Conservation (phyloP, 192 early-diverging fungal species). For the Coemansia brasiliensis region DNA sequence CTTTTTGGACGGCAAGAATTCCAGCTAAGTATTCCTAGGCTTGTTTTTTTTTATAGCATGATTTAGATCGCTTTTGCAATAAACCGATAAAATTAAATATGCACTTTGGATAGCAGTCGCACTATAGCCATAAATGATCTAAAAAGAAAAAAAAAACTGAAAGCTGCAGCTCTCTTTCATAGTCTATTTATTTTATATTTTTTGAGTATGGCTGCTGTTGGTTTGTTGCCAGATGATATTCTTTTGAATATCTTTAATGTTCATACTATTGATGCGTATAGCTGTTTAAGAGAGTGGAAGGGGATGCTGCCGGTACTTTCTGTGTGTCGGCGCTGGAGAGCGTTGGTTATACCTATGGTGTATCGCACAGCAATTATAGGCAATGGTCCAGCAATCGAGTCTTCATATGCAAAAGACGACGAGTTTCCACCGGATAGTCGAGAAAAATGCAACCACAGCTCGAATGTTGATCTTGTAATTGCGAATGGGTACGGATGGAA, state of each 20-base stretch:
- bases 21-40: neutral
- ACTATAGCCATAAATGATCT: neutral
- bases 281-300: neutral
- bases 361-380: neutral
- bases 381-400: constrained; percentile 4
- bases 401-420: neutral
- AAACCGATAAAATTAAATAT: neutral
- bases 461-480: neutral
- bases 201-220: neutral
- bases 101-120: neutral
- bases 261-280: neutral
- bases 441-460: neutral
- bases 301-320: neutral
- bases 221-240: neutral
- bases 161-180: neutral
- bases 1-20: constrained; percentile 8
- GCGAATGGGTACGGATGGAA: neutral
- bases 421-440: neutral
- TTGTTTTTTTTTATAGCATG: neutral
- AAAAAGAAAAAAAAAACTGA: neutral
- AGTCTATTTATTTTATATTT: neutral
- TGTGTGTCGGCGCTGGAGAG: constrained; percentile 5
- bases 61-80: neutral
- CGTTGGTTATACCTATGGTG: neutral
- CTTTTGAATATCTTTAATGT: neutral